Evolutionary conservation across 2,329 filamentous ascomycete genomes (phyloP), one percentile per base, ranked within the genome.

Genomic region (Colletotrichum musicola): DNA sequence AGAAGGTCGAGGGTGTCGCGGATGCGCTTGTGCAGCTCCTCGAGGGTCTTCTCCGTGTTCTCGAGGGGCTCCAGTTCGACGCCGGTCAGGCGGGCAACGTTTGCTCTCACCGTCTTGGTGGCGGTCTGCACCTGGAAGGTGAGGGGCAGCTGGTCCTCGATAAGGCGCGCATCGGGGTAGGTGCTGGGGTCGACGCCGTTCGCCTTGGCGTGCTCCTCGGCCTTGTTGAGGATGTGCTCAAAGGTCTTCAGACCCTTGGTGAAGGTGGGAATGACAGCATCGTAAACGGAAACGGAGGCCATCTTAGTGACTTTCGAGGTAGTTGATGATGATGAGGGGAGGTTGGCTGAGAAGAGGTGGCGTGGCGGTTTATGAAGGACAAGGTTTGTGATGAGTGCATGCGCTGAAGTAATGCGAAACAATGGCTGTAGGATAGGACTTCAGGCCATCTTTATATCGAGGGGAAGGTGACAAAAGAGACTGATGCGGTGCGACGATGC

Each of bases 71-170:
- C 73, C 14, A 71, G 25, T 3, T 73, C 62, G 20, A 59, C 53
- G 53, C 75, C 75, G 1, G 73, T 73, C 30, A 80, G 55, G 44
- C 74, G 72, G 69, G 72, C 70, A 40, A 81, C 47, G 46, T 71
- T 65, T 59, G 74, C 74, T 71, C 75, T 76, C 71, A 72, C 72
- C 0, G 73, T 74, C 70, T 76, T 75, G 60, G 75, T 75, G 7
- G 73, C 75, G 35, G 73, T 71, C 59, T 77, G 74, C 14, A 82
- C 72, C 64, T 82, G 80, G 73, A 79, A 79, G 42, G 58, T 69
- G 20, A 82, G 74, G 14, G 79, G 77, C 14, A 73, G 70, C 77
- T 81, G 81, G 73, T 81, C 80, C 2, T 75, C 72, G 49, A 65
- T 47, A 2, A 82, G 73, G 4, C 73, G 67, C 22, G 74, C 71